Base-by-base conservation (phyloP, 169 alveolate species). In the Cryptosporidium sp. region DNA sequence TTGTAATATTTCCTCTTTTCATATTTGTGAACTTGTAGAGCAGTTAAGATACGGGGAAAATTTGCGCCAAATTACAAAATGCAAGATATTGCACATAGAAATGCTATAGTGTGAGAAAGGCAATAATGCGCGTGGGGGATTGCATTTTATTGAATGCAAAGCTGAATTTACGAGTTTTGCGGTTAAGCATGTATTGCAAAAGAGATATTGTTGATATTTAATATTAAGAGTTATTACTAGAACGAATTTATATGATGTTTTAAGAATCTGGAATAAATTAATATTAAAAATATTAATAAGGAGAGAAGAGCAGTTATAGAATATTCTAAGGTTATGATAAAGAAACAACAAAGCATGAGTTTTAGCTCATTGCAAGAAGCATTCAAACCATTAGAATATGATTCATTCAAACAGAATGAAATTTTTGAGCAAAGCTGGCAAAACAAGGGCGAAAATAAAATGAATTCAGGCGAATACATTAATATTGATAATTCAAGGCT, bases 101-200 rank as follows among this genome's bases (percentile, higher is more conserved):
- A 7, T 16, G 33, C 29, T n/a, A 5, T 39, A 51, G 35, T 60
- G 75, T 62, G 75, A 62, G 73, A 29, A 62, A 67, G 23, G 56
- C 26, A n/a, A 21, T 62, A 60, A 21, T 80, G 89, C 89, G 89
- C 80, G 89, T 62, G 89, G 89, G 89, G 89, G 89, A 60, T 62
- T 62, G 89, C 86, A 73, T 73, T 73, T 73, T 35, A 21, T 37
- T 62, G 80, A 67, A 80, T 80, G 89, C 23, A 62, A 80, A 33
- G 72, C 70, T 80, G 80, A 80, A 80, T 80, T 80, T 80, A 80
- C 89, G 89, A 80, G 89, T 80, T 80, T 80, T 80, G 89, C 89
- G 89, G 89, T 48, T 67, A 56, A 80, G 89, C 89, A 80, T 80
- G 89, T 80, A 80, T 80, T 80, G 65, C 58, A 37, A 39, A 60